Conservation (phyloP, 768 basidiomycete species). For the Leucogyrophana mollusca region DNA sequence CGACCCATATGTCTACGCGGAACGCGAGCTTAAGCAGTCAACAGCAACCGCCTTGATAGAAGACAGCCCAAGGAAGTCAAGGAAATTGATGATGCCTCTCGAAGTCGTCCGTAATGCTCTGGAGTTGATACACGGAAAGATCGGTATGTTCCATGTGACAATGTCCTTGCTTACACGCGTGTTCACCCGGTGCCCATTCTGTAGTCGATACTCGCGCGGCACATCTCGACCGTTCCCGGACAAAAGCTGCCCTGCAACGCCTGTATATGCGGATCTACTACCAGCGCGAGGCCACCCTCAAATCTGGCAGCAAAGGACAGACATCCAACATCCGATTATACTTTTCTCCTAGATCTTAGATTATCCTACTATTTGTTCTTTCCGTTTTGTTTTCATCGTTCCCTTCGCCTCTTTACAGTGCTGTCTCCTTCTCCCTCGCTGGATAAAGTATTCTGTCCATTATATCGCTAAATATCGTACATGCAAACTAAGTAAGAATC, state of each 20-base stretch:
- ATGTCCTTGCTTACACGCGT: not conserved
- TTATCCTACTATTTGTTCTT: not conserved
- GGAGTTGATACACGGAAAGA: slow-evolving; percentile 55
- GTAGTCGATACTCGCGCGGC: slow-evolving; percentile 73
- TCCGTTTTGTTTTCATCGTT: not conserved
- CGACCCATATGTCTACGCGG: slow-evolving; percentile 52
- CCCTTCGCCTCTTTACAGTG: not conserved
- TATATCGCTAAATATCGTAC: slow-evolving; percentile 11
- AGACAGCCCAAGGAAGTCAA: slow-evolving; percentile 25
- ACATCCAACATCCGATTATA: slow-evolving; percentile 28
- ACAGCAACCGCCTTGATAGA: slow-evolving; percentile 11
- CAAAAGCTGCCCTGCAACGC: slow-evolving; percentile 67
- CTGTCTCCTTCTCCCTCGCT: not conserved
- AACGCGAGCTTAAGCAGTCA: slow-evolving; percentile 26
- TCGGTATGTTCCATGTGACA: slow-evolving; percentile 44
- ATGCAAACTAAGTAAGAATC: not conserved
- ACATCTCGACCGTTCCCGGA: slow-evolving; percentile 72
- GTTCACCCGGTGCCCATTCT: not conserved
- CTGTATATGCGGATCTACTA: slow-evolving; percentile 63
- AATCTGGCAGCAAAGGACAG: slow-evolving; percentile 15
- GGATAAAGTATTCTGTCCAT: slow-evolving; percentile 22
- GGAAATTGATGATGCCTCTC: slow-evolving; percentile 40
- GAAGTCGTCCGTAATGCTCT: slow-evolving; percentile 48
- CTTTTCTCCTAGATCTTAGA: slow-evolving; percentile 20
- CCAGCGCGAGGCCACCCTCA: slow-evolving; percentile 43